phyloP scores from a whole-genome alignment of 257 asterid species.

The Voacanga thouarsii region DNA sequence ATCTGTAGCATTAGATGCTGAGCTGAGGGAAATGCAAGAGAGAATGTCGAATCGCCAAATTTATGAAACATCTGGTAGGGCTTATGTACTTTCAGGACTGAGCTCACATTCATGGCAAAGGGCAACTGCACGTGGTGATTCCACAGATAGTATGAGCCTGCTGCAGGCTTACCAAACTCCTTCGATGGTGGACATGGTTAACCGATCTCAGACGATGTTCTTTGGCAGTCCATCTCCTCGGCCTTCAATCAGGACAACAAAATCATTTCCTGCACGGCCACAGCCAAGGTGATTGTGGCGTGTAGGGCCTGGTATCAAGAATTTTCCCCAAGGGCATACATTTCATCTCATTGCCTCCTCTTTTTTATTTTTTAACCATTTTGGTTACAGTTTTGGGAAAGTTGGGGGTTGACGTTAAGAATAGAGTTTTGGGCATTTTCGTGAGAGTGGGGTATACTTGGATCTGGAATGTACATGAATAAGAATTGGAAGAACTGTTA shows the following conservation, averaged over 20 bases:
- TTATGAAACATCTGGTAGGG: constrained; percentile 82
- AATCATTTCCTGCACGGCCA: constrained; percentile 42
- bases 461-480: constrained; percentile 49
- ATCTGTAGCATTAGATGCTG: constrained; percentile 58
- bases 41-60: constrained; percentile 70
- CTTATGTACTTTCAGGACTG: constrained; percentile 82
- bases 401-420: background rate
- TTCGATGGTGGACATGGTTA: constrained; percentile 90
- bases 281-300: constrained; percentile 60
- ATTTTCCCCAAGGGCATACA: background rate
- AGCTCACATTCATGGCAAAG: constrained; percentile 98
- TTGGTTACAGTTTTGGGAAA: constrained; percentile 6
- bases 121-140: constrained; percentile 91
- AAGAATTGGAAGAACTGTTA: constrained; percentile 16
- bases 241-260: constrained; percentile 36
- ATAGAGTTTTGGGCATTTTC: constrained; percentile 8
- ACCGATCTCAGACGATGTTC: constrained; percentile 66
- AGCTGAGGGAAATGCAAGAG: constrained; percentile 76
- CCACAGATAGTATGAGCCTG: constrained; percentile 60
- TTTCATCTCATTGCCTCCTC: constrained; percentile 4
- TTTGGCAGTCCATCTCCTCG: constrained; percentile 42
- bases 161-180: constrained; percentile 82
- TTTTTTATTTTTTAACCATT: background rate
- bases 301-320: no score
- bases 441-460: constrained; percentile 31